Percentiles rank a stretch among this genome's conserved stretches.
Evolutionary conservation across 2,329 filamentous ascomycete genomes (phyloP).

Genomic region (Dendrostoma leiphaemia): DNA sequence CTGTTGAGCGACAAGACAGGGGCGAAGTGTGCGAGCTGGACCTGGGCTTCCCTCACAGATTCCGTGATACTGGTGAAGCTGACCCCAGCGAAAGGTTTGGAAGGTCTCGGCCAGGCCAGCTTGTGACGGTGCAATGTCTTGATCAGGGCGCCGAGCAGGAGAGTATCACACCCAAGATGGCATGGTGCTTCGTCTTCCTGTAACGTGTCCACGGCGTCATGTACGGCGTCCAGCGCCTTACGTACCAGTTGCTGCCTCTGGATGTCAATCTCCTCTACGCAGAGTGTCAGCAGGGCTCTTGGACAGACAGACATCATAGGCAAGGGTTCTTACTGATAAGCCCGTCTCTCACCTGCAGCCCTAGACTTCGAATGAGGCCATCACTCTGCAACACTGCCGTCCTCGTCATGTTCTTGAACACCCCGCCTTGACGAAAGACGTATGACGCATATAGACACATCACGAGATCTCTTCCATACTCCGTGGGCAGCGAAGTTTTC

Average conservation of each 20-base stretch:
- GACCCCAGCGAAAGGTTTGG: conserved; percentile 24
- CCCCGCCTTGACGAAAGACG: conserved; percentile 27
- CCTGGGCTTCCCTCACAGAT: conserved; percentile 23
- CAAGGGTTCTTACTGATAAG: conserved; percentile 25
- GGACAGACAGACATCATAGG: too few species aligned
- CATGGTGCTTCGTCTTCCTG: conserved; percentile 16
- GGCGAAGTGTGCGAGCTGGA: conserved; percentile 1
- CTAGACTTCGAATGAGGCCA: conserved; percentile 24
- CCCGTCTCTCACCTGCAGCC: conserved; percentile 29
- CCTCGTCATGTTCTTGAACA: conserved; percentile 27
- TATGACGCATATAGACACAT: conserved; percentile 31
- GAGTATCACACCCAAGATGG: conserved; percentile 25
- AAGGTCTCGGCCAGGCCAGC: conserved; percentile 27
- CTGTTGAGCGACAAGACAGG: conserved; percentile 5
- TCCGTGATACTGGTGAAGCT: conserved; percentile 25
- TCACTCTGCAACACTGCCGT: conserved; percentile 24
- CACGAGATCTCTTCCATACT: conserved; percentile 24
- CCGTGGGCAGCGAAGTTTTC: conserved; percentile 13
- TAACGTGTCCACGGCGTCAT: conserved; percentile 24
- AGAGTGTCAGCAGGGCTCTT: neutral
- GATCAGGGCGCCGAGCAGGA: conserved; percentile 29
- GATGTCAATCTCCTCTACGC: conserved; percentile 26
- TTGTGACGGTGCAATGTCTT: conserved; percentile 26
- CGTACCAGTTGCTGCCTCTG: conserved; percentile 26
- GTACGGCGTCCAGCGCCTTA: conserved; percentile 22